Conservation (phyloP, 2,329 filamentous ascomycete species). For the Allantophomopsis lycopodina region DNA sequence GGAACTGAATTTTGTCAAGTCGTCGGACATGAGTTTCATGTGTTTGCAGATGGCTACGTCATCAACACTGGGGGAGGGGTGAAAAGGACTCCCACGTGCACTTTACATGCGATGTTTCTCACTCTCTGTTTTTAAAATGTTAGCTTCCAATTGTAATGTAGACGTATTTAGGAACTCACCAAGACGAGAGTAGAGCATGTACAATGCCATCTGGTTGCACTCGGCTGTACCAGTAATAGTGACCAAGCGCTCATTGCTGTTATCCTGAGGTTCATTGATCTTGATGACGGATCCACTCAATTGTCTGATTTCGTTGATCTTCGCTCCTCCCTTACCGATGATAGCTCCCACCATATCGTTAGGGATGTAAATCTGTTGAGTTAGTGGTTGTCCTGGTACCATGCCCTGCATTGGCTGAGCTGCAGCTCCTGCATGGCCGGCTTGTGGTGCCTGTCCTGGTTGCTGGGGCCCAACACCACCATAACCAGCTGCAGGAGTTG, state of each 20-base stretch:
- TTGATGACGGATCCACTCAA: conserved; percentile 97
- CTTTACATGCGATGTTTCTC: conserved; percentile 59
- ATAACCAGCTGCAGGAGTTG: conserved; percentile 50
- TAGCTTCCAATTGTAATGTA: conserved; percentile 4
- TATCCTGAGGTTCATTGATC: conserved; percentile 98
- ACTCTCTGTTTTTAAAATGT: conserved; percentile 38
- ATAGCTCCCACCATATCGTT: conserved; percentile 99
- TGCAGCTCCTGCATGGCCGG: conserved; percentile 55
- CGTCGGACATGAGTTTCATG: too few relatives aligned
- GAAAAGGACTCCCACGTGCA: too few relatives aligned
- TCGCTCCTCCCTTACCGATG: conserved; percentile 94
- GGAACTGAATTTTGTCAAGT: too few relatives aligned
- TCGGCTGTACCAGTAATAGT: conserved; percentile 97
- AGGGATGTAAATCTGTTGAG: conserved; percentile 97
- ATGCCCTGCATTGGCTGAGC: conserved; percentile 63
- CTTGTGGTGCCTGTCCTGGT: conserved; percentile 49
- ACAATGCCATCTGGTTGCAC: conserved; percentile 98
- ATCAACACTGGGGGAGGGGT: too few relatives aligned
- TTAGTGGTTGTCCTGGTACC: conserved; percentile 72
- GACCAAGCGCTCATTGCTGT: conserved; percentile 94
- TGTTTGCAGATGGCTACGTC: too few relatives aligned
- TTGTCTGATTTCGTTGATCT: conserved; percentile 98
- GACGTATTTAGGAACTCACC: conserved; percentile 37
- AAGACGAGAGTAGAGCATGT: conserved; percentile 96
- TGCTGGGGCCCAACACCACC: conserved; percentile 62